Evolutionary conservation across 2,329 filamentous ascomycete species (phyloP).

Genomic region (Amylocarpus encephaloides): DNA sequence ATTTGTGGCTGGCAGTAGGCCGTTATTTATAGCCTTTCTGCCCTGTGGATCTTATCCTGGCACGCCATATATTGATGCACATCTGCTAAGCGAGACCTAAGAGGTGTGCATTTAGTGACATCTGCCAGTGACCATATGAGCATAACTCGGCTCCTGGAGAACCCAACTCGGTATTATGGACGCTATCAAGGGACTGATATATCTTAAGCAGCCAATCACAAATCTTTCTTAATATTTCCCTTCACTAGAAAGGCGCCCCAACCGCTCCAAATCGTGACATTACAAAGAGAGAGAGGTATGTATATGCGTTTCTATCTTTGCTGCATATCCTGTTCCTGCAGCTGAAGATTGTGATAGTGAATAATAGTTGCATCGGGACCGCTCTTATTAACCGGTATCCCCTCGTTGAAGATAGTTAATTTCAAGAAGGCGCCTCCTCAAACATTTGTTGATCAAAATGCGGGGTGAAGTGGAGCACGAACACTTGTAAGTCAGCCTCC

Average conservation of each 20-base stretch:
- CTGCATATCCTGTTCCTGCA: background rate
- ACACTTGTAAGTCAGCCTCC: too few relatives aligned
- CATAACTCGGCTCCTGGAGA: background rate
- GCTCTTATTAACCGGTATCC: too few relatives aligned
- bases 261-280: too few relatives aligned
- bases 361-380: background rate
- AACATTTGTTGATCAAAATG: background rate
- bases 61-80: too few relatives aligned
- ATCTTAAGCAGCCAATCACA: background rate
- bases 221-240: too few relatives aligned
- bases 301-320: slow-evolving; percentile 9
- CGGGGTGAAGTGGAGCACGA: too few relatives aligned
- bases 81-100: background rate
- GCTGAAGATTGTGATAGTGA: background rate
- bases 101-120: background rate
- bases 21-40: too few relatives aligned
- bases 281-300: background rate
- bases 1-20: too few relatives aligned
- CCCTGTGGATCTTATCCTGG: too few relatives aligned
- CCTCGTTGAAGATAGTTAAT: background rate
- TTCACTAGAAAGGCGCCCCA: too few relatives aligned
- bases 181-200: background rate
- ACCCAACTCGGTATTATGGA: background rate
- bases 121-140: background rate
- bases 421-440: background rate